Conservation (phyloP, 768 basidiomycete species). For the Rhodocollybia butyracea region DNA sequence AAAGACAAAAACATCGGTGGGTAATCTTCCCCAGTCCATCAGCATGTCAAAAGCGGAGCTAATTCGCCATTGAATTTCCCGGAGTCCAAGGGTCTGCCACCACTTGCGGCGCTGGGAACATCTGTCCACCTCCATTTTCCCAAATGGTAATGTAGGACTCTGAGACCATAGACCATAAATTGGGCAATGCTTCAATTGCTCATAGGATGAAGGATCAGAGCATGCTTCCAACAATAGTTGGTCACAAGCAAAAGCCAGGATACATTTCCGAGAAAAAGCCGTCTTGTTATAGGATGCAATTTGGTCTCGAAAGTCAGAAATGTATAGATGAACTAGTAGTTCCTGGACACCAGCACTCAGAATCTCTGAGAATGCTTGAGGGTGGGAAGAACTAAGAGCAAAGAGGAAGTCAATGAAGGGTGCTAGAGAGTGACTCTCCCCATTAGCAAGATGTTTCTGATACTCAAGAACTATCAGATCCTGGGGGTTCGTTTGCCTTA, state of each 20-base stretch:
- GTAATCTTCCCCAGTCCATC: neutral
- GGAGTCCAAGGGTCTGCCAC: neutral
- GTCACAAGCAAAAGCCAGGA: neutral
- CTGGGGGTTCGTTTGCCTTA: no score
- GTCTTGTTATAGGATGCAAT: neutral
- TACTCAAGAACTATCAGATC: no score
- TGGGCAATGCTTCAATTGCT: neutral
- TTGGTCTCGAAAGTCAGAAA: neutral
- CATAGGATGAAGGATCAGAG: neutral
- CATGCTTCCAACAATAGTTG: neutral
- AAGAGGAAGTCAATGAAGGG: conserved; percentile 1
- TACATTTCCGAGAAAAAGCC: neutral
- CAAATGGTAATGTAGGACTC: neutral
- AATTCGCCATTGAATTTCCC: neutral
- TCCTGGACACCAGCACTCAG: neutral
- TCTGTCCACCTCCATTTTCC: neutral
- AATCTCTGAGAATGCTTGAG: neutral
- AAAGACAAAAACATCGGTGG: neutral
- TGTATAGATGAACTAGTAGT: neutral
- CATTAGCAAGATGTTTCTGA: neutral
- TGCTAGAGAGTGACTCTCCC: neutral
- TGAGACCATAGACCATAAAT: neutral
- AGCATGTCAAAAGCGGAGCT: neutral
- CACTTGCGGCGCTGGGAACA: neutral
- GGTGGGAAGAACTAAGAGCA: neutral